Evolutionary conservation across 768 basidiomycete genomes (phyloP).

Genomic region (Neoboletus subvelutipes): DNA sequence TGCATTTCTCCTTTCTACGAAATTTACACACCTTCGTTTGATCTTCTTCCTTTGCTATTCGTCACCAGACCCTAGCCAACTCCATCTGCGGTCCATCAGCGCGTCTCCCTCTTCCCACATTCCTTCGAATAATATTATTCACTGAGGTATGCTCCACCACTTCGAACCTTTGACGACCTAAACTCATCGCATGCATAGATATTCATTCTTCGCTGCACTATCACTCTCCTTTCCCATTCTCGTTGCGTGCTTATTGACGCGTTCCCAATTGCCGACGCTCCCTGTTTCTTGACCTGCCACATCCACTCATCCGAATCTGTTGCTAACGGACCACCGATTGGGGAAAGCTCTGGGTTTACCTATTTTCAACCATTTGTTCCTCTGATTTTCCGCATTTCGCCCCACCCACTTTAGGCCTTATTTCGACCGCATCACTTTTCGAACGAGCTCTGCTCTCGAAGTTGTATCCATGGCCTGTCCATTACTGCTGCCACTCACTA

Average conservation of each 20-base stretch:
- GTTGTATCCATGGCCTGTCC: not conserved
- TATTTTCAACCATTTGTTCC: not conserved
- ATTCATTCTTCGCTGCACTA: not conserved
- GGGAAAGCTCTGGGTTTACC: not conserved
- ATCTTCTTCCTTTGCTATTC: not conserved
- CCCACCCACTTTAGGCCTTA: not conserved
- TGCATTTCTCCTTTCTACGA: slow-evolving; percentile 1
- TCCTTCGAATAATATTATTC: slow-evolving; percentile 15
- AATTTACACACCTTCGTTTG: not conserved
- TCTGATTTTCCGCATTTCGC: not conserved
- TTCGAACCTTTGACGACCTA: not conserved
- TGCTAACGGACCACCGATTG: not conserved
- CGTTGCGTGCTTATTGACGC: not conserved
- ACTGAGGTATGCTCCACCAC: slow-evolving; percentile 13
- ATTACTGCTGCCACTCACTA: slow-evolving; percentile 3
- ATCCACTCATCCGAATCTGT: not conserved
- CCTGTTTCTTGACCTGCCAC: not conserved
- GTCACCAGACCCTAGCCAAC: not conserved
- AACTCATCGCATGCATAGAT: slow-evolving; percentile 2
- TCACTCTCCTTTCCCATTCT: slow-evolving; percentile 7
- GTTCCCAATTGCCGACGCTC: slow-evolving; percentile 1
- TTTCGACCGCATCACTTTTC: not conserved
- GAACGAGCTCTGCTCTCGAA: not conserved
- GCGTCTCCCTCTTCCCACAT: not conserved
- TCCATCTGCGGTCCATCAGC: slow-evolving; percentile 3